Base-by-base conservation (phyloP, 2,329 filamentous ascomycete genomes). In the Fusarium sp. region DNA sequence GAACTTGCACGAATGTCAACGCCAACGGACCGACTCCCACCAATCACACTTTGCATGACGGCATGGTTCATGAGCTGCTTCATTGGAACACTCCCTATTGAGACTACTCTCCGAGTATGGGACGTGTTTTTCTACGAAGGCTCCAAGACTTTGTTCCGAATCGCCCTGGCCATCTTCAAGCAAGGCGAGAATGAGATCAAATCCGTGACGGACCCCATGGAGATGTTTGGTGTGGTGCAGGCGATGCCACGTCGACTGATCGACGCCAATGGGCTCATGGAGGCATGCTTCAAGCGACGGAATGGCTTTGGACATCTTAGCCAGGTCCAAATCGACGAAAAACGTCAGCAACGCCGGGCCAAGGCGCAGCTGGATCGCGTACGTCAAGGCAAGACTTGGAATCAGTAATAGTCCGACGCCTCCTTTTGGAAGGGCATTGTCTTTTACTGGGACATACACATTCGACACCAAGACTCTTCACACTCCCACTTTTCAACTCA, bases 31-130 rank as follows among this genome's bases (percentile, higher is more conserved):
- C 85, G 90, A 5, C 83, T 97, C 10, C 94, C 94, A 0, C 93
- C 94, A 11, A 94, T 98, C 65, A 95, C 92, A 1, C 84, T 98
- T 6, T 96, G 93, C 68, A 92, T 95, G 76, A 97, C 93, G 9
- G 91, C 93, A 5, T 98, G 94, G 94, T 96, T 98, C 76, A 97
- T 98, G 94, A 96, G 91, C 44, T 91, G 95, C 70, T 97, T 95
- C 75, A 95, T 97, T 60, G 93, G 93, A 49, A 96, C 92, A 1
- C 80, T 98, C 15, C 94, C 94, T 2, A 93, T 96, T 61, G 94
- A 98, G 78, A 92, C 90, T 15, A 94, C 93, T 0, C 84, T 97
- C 15, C 90, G 94, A 7, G 92, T 97, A 2, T 98, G 94, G 94
- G 94, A 98, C 70, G 87, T 92, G 1, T 93, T 98, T 73, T 96